phyloP scores from a whole-genome alignment of 2,329 filamentous ascomycete species.

The Botryotinia narcissicola region DNA sequence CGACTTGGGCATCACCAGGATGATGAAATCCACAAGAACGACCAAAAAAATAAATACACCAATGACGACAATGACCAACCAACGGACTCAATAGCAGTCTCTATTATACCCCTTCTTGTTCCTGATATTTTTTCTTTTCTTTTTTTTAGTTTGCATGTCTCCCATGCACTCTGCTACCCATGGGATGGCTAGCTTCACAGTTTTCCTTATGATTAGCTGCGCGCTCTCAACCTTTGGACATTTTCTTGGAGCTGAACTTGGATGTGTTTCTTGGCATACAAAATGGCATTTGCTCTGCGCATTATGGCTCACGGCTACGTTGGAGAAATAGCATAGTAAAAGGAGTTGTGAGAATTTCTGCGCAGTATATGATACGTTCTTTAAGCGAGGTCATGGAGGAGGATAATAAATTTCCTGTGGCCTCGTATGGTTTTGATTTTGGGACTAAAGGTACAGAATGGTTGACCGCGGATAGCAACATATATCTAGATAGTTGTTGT shows the following conservation, averaged over 20 bases:
- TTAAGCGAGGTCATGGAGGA: not conserved
- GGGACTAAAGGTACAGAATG: not conserved
- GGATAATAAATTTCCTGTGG: not conserved
- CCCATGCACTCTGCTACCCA: not conserved
- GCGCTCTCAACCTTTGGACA: not conserved
- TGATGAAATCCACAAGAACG: not conserved
- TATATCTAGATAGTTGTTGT: not conserved
- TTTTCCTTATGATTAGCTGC: not conserved
- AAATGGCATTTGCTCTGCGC: constrained; percentile 6
- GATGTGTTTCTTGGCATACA: constrained; percentile 17
- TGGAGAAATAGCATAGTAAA: not conserved
- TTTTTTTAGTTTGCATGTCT: not conserved
- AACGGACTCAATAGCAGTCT: not conserved
- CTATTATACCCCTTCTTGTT: constrained; percentile 16
- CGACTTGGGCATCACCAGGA: not conserved
- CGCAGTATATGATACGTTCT: not conserved
- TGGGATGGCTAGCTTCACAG: not conserved
- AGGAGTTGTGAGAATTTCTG: constrained; percentile 14
- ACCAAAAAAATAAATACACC: constrained; percentile 4
- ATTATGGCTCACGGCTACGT: not conserved
- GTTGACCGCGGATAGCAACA: not conserved
- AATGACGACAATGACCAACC: constrained; percentile 9
- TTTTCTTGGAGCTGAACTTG: constrained; percentile 15
- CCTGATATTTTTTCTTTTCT: not conserved
- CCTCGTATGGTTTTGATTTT: not conserved